phyloP scores from a whole-genome alignment of 257 asterid species.

The Nicotiana tabacum region DNA sequence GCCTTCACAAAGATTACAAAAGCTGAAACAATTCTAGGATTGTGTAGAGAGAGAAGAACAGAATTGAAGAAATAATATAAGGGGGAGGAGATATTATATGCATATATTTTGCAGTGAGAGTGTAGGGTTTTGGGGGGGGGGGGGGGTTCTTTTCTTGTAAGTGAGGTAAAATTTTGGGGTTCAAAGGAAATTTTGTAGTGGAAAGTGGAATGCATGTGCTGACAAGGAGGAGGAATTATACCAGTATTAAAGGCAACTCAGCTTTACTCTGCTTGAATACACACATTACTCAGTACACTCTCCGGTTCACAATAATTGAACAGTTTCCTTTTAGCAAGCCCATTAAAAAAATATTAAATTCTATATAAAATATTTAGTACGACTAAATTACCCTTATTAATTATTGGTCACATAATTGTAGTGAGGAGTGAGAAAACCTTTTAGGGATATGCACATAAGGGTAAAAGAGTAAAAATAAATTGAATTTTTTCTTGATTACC shows the following conservation, averaged over 20 bases:
- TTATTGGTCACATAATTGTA: too few relatives aligned
- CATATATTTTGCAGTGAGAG: conserved; percentile 4
- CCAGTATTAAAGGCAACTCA: conserved; percentile 57
- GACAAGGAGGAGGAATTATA: conserved; percentile 56
- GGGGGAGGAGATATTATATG: not conserved
- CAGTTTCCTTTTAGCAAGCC: too few relatives aligned
- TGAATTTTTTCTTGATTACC: too few relatives aligned
- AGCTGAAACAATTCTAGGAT: not conserved
- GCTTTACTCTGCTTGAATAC: conserved; percentile 37
- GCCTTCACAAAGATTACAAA: not conserved
- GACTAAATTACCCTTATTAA: too few relatives aligned
- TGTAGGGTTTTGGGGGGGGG: not conserved
- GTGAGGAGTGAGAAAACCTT: too few relatives aligned
- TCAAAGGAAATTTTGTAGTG: conserved; percentile 32
- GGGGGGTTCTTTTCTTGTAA: conserved; percentile 51
- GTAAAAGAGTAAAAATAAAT: too few relatives aligned
- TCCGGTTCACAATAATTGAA: too few relatives aligned
- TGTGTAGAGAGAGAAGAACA: not conserved
- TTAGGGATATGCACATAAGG: too few relatives aligned
- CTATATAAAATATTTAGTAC: too few relatives aligned
- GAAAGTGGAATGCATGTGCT: conserved; percentile 90
- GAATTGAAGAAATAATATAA: not conserved
- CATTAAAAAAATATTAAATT: too few relatives aligned
- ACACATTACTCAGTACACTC: not conserved
- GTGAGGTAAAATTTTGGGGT: conserved; percentile 53